A percentile compares a stretch with the other conserved stretches of the same genome.
phyloP scores from a whole-genome alignment of 208 protist species.

The Kentomonas sorsogonicus region DNA sequence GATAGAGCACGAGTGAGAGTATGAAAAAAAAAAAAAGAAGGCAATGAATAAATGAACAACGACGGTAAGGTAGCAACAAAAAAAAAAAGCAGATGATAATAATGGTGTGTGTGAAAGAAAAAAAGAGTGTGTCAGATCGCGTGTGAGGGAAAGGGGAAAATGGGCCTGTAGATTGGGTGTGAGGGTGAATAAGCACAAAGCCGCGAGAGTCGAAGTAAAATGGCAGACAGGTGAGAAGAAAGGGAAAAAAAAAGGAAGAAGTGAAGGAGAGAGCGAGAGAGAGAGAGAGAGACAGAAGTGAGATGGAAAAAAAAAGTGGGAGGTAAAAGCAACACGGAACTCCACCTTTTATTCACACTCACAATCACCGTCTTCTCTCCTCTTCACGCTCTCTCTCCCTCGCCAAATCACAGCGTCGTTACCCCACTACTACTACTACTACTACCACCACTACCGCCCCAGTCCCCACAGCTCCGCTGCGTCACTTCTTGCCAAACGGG shows the following conservation, averaged over 20 bases:
- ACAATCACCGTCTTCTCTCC: too few species aligned
- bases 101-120: background rate
- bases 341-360: background rate
- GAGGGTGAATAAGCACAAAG: background rate
- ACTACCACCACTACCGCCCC: too few species aligned
- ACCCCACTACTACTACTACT: too few species aligned
- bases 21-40: conserved; percentile 1
- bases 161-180: too few species aligned
- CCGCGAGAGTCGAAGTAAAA: background rate
- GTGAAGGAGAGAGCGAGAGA: conserved; percentile 1
- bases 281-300: background rate
- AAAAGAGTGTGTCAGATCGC: too few species aligned
- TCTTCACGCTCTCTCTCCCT: too few species aligned
- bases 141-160: too few species aligned
- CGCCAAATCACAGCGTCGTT: too few species aligned
- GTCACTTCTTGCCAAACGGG: too few species aligned
- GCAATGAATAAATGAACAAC: conserved; percentile 7
- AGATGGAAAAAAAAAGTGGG: conserved; percentile 18
- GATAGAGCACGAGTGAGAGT: background rate
- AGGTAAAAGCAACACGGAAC: background rate
- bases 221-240: background rate
- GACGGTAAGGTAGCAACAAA: conserved; percentile 2
- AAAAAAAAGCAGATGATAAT: conserved; percentile 7
- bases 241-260: background rate
- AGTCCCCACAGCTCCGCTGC: too few species aligned